phyloP scores from a whole-genome alignment of 2,329 filamentous ascomycete genomes.

The Trichoderma breve region DNA sequence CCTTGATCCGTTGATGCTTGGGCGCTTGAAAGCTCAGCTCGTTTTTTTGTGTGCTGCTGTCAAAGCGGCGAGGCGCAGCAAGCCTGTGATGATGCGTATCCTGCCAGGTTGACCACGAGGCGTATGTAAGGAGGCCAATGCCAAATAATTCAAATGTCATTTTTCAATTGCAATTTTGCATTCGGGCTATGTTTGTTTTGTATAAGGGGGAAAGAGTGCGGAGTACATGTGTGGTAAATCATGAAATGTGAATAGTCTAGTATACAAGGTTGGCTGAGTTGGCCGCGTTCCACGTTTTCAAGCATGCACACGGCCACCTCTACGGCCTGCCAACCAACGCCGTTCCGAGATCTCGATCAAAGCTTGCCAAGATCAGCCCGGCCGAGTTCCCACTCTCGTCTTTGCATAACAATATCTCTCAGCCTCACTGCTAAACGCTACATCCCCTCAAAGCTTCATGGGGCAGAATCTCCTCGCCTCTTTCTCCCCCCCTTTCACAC shows the following conservation, averaged over 20 bases:
- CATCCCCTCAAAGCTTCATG: neutral
- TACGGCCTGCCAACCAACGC: neutral
- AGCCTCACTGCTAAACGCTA: neutral
- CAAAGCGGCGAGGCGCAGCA: constrained; percentile 17
- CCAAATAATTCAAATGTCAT: neutral
- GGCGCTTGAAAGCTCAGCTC: neutral
- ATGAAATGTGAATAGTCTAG: neutral
- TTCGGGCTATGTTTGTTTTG: neutral
- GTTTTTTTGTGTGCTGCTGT: neutral
- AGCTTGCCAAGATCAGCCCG: constrained; percentile 8
- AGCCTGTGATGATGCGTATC: neutral
- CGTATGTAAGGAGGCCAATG: neutral
- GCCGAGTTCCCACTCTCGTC: neutral
- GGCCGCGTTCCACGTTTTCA: neutral
- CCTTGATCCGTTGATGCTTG: neutral
- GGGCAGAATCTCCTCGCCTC: neutral
- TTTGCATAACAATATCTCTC: neutral
- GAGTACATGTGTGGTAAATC: neutral
- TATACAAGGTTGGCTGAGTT: neutral
- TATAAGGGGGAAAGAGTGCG: neutral
- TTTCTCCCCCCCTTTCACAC: neutral
- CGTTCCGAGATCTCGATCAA: constrained; percentile 12
- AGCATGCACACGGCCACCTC: neutral
- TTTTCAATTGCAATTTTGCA: neutral
- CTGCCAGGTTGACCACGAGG: constrained; percentile 5